These are phyloP conservation scores for Gentiana dahurica DNA, from an alignment of 257 asterid genomes.

Conservation along the genomic window DNA sequence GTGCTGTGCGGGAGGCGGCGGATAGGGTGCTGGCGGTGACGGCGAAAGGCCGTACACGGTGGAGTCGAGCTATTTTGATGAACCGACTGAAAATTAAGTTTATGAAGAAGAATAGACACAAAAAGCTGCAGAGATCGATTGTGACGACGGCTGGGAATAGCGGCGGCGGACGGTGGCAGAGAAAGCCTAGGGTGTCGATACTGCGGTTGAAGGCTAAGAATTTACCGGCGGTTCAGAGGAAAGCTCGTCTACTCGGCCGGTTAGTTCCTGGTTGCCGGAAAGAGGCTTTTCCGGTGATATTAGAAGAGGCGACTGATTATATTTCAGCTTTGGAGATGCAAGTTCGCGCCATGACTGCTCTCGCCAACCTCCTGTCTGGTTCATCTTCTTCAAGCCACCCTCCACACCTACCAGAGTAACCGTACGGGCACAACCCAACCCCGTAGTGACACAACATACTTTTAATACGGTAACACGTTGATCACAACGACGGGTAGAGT, in stretches of 20 bases:
- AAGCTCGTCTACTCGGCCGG: conserved; percentile 53
- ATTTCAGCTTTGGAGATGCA: conserved; percentile 97
- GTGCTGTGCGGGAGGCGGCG: conserved; percentile 70
- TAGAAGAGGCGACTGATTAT: conserved; percentile 84
- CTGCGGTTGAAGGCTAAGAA: conserved; percentile 52
- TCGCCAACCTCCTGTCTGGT: conserved; percentile 71
- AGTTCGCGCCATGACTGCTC: conserved; percentile 85
- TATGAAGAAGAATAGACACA: conserved; percentile 40
- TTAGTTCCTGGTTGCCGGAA: conserved; percentile 91
- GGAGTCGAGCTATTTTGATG: conserved; percentile 90
- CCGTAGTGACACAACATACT: no score
- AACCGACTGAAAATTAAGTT: conserved; percentile 64
- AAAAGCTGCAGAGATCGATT: conserved; percentile 33
- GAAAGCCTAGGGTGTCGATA: conserved; percentile 58
- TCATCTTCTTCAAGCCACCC: conserved; percentile 29
- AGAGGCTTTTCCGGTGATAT: conserved; percentile 71
- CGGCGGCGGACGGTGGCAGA: conserved; percentile 23
- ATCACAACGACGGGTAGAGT: no score
- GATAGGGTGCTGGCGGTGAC: conserved; percentile 63
- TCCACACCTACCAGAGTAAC: conserved; percentile 6
- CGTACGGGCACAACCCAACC: no score
- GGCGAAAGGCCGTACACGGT: conserved; percentile 73
- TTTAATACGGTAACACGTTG: no score
- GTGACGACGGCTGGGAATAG: conserved; percentile 23
- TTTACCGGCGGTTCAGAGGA: conserved; percentile 74